Evolutionary conservation across 345 rosid genomes (phyloP).

Genomic region (Salix exigua): DNA sequence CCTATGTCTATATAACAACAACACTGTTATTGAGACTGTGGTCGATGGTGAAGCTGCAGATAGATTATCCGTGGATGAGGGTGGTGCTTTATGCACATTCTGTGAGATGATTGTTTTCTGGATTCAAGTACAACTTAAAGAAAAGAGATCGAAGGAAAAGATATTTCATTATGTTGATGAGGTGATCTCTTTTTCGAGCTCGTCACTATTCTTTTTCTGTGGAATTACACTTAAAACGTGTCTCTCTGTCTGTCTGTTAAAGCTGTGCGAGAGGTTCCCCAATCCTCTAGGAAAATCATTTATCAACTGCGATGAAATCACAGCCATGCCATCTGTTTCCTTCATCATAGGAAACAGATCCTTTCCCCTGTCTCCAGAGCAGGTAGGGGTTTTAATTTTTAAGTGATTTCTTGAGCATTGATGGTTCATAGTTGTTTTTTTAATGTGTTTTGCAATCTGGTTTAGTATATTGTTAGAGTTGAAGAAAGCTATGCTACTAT

Average conservation of each 20-base stretch:
- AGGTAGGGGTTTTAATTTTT: constrained; percentile 26
- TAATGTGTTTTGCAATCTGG: neutral
- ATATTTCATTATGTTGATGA: constrained; percentile 36
- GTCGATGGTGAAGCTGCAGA: constrained; percentile 17
- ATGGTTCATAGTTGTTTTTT: neutral
- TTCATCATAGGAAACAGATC: constrained; percentile 43
- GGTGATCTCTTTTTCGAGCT: constrained; percentile 27
- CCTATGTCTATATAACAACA: constrained; percentile 33
- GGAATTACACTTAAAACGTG: neutral
- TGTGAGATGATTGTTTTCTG: constrained; percentile 51
- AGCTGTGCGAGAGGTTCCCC: constrained; percentile 53
- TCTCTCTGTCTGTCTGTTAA: neutral
- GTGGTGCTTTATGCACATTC: constrained; percentile 35
- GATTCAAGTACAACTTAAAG: constrained; percentile 48
- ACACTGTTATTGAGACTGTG: constrained; percentile 25
- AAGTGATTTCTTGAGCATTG: neutral
- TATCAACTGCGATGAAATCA: constrained; percentile 38
- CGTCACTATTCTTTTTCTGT: neutral
- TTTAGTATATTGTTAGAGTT: constrained; percentile 41
- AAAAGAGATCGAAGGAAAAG: constrained; percentile 43
- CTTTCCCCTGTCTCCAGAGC: constrained; percentile 45
- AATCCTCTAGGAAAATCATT: constrained; percentile 42
- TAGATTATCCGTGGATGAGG: constrained; percentile 7
- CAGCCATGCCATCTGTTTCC: constrained; percentile 42
- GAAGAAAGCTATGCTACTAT: constrained; percentile 30